These are phyloP conservation scores for Saturnispora saitoi DNA, from an alignment of 805 yeast genomes.

Conservation along the genomic window DNA sequence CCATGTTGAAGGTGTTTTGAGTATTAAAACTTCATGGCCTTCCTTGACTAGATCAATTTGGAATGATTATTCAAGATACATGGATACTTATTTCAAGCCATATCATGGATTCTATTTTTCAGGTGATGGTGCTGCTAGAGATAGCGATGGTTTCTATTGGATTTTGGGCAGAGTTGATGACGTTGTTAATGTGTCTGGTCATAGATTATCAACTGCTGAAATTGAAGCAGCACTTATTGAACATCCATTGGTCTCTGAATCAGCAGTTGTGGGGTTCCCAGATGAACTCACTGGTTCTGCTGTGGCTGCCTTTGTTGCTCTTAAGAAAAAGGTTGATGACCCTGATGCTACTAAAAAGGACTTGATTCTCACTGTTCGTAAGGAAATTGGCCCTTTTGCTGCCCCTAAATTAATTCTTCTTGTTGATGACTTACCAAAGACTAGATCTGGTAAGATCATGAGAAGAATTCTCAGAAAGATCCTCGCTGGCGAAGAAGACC, in stretches of 20 bases:
- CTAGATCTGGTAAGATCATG: conserved; percentile 83
- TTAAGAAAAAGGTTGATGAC: conserved; percentile 46
- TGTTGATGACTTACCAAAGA: conserved; percentile 75
- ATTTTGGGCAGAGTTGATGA: conserved; percentile 82
- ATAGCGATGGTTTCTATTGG: conserved; percentile 78
- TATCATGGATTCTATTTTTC: conserved; percentile 78
- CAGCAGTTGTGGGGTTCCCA: conserved; percentile 77
- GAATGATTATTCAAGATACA: conserved; percentile 63
- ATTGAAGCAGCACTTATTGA: conserved; percentile 77
- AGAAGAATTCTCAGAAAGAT: conserved; percentile 77
- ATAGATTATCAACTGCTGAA: conserved; percentile 82
- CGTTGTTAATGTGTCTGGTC: conserved; percentile 82
- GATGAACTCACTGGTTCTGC: conserved; percentile 86
- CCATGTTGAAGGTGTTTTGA: conserved; percentile 76
- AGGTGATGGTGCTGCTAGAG: conserved; percentile 88
- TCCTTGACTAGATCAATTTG: conserved; percentile 78
- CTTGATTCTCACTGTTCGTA: conserved; percentile 60
- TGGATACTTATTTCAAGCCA: conserved; percentile 77
- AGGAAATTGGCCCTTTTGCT: conserved; percentile 79
- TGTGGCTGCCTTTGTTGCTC: conserved; percentile 71
- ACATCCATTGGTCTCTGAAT: conserved; percentile 61
- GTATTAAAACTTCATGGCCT: conserved; percentile 70
- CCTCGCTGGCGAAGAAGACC: conserved; percentile 68
- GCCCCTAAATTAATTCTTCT: conserved; percentile 69
- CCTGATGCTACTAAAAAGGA: conserved; percentile 49